These are phyloP conservation scores for Suhomyces bokatorum DNA, from an alignment of 1,139 yeast genomes.

Conservation along the genomic window DNA sequence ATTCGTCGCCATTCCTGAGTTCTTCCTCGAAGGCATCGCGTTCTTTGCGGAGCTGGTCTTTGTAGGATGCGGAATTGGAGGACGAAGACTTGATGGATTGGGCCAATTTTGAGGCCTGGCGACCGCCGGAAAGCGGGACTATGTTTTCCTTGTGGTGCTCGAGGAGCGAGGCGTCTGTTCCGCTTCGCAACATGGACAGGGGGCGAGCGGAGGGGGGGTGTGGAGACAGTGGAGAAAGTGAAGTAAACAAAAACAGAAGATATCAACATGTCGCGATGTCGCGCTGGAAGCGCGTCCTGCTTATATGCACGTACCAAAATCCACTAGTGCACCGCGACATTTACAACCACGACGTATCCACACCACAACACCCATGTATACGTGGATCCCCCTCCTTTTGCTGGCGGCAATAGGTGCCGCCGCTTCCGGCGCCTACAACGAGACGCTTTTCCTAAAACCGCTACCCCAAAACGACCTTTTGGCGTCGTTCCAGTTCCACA, in stretches of 20 bases:
- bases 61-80: conserved; percentile 22
- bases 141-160: conserved; percentile 84
- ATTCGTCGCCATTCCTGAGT: conserved; percentile 50
- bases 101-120: conserved; percentile 63
- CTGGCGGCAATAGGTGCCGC: conserved; percentile 4
- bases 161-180: conserved; percentile 48
- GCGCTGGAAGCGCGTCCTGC: background rate
- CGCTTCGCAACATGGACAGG: background rate
- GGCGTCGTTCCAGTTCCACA: conserved; percentile 66
- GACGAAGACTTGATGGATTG: conserved; percentile 27
- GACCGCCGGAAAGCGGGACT: conserved; percentile 65
- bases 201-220: background rate
- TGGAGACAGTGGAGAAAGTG: background rate
- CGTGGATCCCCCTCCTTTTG: conserved; percentile 5
- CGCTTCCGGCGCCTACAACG: conserved; percentile 43
- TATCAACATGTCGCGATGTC: conserved; percentile 7
- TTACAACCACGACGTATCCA: background rate
- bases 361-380: background rate
- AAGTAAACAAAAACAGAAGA: conserved; percentile 3
- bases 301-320: background rate
- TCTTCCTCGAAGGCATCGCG: conserved; percentile 46
- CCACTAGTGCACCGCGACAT: background rate
- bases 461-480: conserved; percentile 68
- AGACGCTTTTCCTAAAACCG: conserved; percentile 62
- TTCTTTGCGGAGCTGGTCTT: conserved; percentile 32